These are phyloP conservation scores for Apodospora peruviana DNA, from an alignment of 495 filamentous ascomycete species.

Conservation along the genomic window DNA sequence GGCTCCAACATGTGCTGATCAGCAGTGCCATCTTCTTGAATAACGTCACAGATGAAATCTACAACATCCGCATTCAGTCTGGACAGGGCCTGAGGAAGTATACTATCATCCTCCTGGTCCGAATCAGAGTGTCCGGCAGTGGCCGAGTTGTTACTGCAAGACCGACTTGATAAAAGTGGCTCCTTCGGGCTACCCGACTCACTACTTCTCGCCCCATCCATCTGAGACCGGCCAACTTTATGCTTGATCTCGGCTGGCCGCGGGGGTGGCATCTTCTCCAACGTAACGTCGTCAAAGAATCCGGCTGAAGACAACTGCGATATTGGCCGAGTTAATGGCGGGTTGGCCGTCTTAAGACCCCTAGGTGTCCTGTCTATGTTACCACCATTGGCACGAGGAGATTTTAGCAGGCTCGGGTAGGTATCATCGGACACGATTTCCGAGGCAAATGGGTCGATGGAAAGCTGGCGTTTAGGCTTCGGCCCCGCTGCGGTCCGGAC, in stretches of 20 bases:
- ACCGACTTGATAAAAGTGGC: slow-evolving; percentile 8
- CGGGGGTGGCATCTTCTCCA: slow-evolving; percentile 32
- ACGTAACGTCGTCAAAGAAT: slow-evolving; percentile 26
- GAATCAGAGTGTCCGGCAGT: slow-evolving; percentile 15
- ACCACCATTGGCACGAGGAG: slow-evolving; percentile 25
- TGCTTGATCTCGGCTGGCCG: slow-evolving; percentile 20
- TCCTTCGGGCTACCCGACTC: slow-evolving; percentile 15
- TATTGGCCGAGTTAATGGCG: slow-evolving; percentile 30
- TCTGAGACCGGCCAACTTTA: slow-evolving; percentile 12
- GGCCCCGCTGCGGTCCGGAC: slow-evolving; percentile 32
- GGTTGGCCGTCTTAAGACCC: slow-evolving; percentile 26
- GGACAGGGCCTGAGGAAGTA: slow-evolving; percentile 39
- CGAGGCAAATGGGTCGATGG: slow-evolving; percentile 31
- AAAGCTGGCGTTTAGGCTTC: slow-evolving; percentile 29
- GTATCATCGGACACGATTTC: slow-evolving; percentile 20
- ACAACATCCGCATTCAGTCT: slow-evolving; percentile 41
- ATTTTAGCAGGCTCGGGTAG: slow-evolving; percentile 23
- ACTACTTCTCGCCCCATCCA: slow-evolving; percentile 10
- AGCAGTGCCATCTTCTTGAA: slow-evolving; percentile 44
- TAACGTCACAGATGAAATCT: slow-evolving; percentile 47
- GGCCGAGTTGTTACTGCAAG: slow-evolving; percentile 13
- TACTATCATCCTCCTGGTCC: slow-evolving; percentile 30
- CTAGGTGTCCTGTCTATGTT: slow-evolving; percentile 29
- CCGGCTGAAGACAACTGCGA: slow-evolving; percentile 33
- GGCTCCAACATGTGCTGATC: slow-evolving; percentile 44